Percentiles rank a stretch among this genome's conserved stretches.
Conservation (phyloP, 2,329 filamentous ascomycete species). For the Xylariomycetidae sp. region DNA sequence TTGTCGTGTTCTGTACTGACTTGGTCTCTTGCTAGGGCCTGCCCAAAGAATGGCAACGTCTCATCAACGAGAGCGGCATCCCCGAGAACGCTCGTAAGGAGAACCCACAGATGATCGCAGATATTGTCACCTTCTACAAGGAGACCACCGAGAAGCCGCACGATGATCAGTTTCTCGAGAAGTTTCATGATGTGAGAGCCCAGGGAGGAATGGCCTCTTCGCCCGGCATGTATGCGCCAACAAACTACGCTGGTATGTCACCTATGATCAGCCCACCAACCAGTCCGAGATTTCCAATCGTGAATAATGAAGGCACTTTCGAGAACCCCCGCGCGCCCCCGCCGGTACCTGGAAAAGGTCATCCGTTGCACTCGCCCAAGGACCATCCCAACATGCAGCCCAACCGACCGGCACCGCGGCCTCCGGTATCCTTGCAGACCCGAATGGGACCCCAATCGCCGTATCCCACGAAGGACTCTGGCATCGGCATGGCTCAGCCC, state of each 20-base stretch:
- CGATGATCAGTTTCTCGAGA: conserved; percentile 89
- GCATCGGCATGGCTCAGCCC: conserved; percentile 54
- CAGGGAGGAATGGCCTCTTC: conserved; percentile 40
- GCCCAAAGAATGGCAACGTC: conserved; percentile 94
- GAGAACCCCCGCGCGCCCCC: conserved; percentile 93
- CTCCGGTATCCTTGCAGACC: conserved; percentile 61
- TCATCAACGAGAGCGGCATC: conserved; percentile 93
- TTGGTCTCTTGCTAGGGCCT: conserved; percentile 56
- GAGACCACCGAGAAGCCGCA: conserved; percentile 76
- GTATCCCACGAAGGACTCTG: conserved; percentile 55
- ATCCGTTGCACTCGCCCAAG: conserved; percentile 36
- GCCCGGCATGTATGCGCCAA: conserved; percentile 47
- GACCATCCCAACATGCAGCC: conserved; percentile 62
- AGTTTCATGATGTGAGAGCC: conserved; percentile 82
- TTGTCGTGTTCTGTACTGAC: conserved; percentile 12
- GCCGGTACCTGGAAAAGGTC: conserved; percentile 57
- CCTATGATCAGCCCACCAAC: conserved; percentile 70
- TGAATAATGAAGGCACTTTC: conserved; percentile 88
- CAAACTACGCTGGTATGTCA: conserved; percentile 53
- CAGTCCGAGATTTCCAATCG: conserved; percentile 77
- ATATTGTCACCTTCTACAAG: conserved; percentile 96
- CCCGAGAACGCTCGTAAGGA: conserved; percentile 93
- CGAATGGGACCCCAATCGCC: conserved; percentile 52
- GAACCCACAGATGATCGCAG: conserved; percentile 90
- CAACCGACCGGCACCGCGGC: conserved; percentile 77